Conservation (phyloP, 805 yeast genomes). For the Lachancea fermentati region DNA sequence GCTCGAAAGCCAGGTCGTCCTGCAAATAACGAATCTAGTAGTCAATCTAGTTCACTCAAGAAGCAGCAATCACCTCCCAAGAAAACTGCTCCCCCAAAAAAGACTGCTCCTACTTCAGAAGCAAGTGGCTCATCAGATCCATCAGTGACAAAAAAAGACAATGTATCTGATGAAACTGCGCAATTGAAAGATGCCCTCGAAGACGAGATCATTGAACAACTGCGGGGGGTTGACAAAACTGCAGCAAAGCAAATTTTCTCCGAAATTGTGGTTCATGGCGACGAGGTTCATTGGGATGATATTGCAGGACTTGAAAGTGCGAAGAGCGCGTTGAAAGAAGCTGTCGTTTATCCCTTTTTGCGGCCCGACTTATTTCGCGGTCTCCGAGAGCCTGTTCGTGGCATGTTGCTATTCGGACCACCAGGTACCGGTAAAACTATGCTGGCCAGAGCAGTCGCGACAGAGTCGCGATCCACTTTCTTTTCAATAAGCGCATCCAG, state of each 20-base stretch:
- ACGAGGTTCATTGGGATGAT: constrained; percentile 93
- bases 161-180: constrained; percentile 5
- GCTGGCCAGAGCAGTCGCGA: constrained; percentile 96
- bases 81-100: background rate
- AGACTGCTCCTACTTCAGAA: constrained; percentile 1
- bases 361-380: constrained; percentile 92
- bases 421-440: constrained; percentile 99
- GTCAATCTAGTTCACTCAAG: background rate
- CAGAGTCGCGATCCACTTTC: constrained; percentile 91
- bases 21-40: no score
- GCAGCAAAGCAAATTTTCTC: constrained; percentile 83
- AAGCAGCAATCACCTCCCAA: background rate
- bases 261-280: constrained; percentile 88
- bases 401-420: constrained; percentile 94
- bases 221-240: constrained; percentile 64
- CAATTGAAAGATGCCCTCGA: constrained; percentile 21
- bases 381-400: constrained; percentile 90
- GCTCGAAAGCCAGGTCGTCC: background rate
- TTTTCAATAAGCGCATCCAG: constrained; percentile 90
- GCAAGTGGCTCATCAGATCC: background rate
- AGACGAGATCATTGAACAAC: constrained; percentile 24
- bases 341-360: constrained; percentile 93
- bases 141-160: constrained; percentile 3
- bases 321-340: constrained; percentile 82
- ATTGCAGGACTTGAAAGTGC: constrained; percentile 90